Conservation (phyloP, 805 yeast genomes). For the Hanseniaspora taiwanica region DNA sequence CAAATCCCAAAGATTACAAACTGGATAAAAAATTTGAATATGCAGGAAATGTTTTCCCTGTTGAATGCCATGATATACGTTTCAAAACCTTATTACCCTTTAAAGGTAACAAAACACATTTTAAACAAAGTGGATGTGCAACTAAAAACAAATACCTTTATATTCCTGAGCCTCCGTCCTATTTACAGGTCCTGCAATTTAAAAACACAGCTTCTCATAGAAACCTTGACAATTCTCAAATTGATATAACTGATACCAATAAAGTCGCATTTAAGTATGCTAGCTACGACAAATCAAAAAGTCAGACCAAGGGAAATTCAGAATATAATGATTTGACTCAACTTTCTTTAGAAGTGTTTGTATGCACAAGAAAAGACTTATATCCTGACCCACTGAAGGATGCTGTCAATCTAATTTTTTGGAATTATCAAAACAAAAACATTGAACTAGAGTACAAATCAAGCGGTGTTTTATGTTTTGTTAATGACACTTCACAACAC, state of each 20-base stretch:
- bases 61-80: constrained; percentile 28
- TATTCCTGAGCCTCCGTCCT: constrained; percentile 35
- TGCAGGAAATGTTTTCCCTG: constrained; percentile 50
- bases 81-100: constrained; percentile 16
- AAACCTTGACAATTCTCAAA: background rate
- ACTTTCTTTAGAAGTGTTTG: constrained; percentile 59
- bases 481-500: background rate
- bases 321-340: constrained; percentile 37
- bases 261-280: background rate
- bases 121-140: background rate
- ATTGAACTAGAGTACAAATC: background rate
- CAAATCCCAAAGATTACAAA: constrained; percentile 38
- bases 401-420: constrained; percentile 44
- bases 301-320: constrained; percentile 22
- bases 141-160: constrained; percentile 31
- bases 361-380: constrained; percentile 34
- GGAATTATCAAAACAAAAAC: constrained; percentile 33
- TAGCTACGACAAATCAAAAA: background rate
- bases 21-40: constrained; percentile 38
- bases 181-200: constrained; percentile 18
- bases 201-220: background rate
- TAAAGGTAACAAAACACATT: constrained; percentile 12
- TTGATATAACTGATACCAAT: background rate
- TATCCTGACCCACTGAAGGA: constrained; percentile 59
- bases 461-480: background rate